Base-by-base conservation (phyloP, 192 early-diverging fungal genomes). In the Umbelopsis ramanniana region DNA sequence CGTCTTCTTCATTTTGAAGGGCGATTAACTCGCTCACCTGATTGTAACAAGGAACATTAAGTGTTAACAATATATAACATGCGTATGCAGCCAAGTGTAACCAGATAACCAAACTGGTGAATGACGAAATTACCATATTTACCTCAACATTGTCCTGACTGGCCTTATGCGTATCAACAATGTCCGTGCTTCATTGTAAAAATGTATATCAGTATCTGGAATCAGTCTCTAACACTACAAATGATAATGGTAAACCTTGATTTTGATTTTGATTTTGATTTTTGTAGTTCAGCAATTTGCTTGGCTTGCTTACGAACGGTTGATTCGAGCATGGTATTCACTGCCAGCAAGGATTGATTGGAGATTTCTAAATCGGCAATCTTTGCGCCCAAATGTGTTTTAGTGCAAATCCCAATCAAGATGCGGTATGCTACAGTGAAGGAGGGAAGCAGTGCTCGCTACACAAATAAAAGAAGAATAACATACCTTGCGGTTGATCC, bases 291-390 rank as follows among this genome's bases (percentile, higher is more conserved):
- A 46, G 79, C 76, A 40, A 86, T 72, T 73, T 88, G 78, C 12
- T 74, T 75, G 7, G 81, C 76, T 67, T 86, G 85, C 33, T 84
- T 86, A 50, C 84, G 76, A 26, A 81, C 81, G 2, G 77, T 81
- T 0, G 80, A 77, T 69, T 88, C 87, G 19, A 88, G 73, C 52
- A 82, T 81, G 29, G 79, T 72, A 69, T 88, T 88, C 43, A 86
- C 70, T 35, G 79, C 77, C 10, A 84, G 70, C 10, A 88, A 67
- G 26, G 83, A 85, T 19, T 82, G 63, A 29, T 84, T 88, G 1
- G 87, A 86, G 26, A 88, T 84, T 71, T 88, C 87, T 43, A 87
- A 79, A 77, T 87, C 85, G 29, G 72, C 76, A 75, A 86, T 84
- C 79, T 63, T 35, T 85, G 37, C 10, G 17, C 23, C 60, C 45